These are phyloP conservation scores for Pinguiococcus pyrenoidosus DNA, from an alignment of 108 stramenopile species.

Conservation along the genomic window DNA sequence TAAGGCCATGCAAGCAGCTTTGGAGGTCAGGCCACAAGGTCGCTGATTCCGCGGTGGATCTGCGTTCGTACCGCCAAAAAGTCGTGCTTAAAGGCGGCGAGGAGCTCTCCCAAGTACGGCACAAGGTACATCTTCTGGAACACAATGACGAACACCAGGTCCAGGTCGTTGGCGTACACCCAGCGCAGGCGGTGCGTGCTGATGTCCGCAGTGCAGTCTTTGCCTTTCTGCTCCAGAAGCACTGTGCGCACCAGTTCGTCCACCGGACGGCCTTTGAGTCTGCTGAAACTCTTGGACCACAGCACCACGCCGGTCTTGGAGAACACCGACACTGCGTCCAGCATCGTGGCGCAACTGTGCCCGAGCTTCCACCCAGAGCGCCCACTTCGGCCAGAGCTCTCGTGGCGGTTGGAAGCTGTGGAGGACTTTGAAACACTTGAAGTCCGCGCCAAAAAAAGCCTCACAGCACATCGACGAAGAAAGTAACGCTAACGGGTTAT, in stretches of 20 bases:
- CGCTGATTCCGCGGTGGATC: not conserved
- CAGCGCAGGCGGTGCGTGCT: conserved; percentile 13
- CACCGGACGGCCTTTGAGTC: conserved; percentile 33
- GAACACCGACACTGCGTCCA: conserved; percentile 34
- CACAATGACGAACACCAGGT: conserved; percentile 27
- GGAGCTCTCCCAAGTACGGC: conserved; percentile 27
- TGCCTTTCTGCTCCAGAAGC: conserved; percentile 34
- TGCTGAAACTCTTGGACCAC: conserved; percentile 22
- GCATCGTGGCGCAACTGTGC: no score
- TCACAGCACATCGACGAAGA: no score
- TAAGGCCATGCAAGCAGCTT: no score
- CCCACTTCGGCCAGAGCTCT: no score
- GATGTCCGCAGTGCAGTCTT: conserved; percentile 10
- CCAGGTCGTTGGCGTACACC: conserved; percentile 25
- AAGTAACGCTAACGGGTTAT: no score
- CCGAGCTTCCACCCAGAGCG: no score
- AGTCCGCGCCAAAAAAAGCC: no score
- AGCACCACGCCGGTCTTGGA: conserved; percentile 29
- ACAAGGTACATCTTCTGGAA: conserved; percentile 24
- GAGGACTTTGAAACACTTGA: no score
- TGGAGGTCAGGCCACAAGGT: not conserved
- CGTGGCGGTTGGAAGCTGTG: no score
- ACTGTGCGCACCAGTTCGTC: conserved; percentile 29
- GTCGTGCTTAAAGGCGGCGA: conserved; percentile 7
- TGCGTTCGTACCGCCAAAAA: no score